These are phyloP conservation scores for Kodamaea sp. DNA, from an alignment of 1,139 yeast species.

Conservation along the genomic window DNA sequence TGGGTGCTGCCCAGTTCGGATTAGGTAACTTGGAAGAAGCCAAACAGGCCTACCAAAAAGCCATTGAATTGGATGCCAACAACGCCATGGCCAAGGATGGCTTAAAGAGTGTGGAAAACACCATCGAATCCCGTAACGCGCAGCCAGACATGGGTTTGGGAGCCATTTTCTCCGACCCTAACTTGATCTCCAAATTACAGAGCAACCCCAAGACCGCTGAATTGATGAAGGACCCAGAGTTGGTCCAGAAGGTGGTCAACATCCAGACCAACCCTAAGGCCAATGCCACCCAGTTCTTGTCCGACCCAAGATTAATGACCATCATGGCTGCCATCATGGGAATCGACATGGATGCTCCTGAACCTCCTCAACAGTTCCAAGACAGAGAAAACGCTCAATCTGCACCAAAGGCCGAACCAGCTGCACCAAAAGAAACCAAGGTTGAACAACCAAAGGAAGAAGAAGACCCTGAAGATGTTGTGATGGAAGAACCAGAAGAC, in stretches of 20 bases:
- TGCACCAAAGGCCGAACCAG: slow-evolving; percentile 16
- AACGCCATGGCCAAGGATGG: slow-evolving; percentile 92
- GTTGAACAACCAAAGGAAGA: slow-evolving; percentile 23
- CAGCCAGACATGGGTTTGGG: slow-evolving; percentile 77
- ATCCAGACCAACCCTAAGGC: slow-evolving; percentile 77
- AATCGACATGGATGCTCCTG: slow-evolving; percentile 63
- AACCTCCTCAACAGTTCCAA: slow-evolving; percentile 27
- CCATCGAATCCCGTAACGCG: slow-evolving; percentile 44
- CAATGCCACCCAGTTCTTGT: slow-evolving; percentile 59
- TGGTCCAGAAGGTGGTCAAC: slow-evolving; percentile 69
- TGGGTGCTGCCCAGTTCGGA: slow-evolving; percentile 91
- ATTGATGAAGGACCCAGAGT: slow-evolving; percentile 81
- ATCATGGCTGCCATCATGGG: slow-evolving; percentile 88
- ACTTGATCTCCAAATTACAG: slow-evolving; percentile 70
- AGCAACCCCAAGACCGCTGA: slow-evolving; percentile 86
- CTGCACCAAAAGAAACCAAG: slow-evolving; percentile 14
- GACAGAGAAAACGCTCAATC: slow-evolving; percentile 16
- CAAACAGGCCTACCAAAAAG: slow-evolving; percentile 70
- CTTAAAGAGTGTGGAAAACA: slow-evolving; percentile 63
- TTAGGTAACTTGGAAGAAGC: slow-evolving; percentile 75
- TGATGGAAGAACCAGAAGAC: slow-evolving; percentile 34
- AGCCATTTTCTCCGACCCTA: slow-evolving; percentile 78
- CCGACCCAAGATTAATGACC: slow-evolving; percentile 87
- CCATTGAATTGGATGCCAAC: slow-evolving; percentile 75
- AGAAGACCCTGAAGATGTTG: slow-evolving; percentile 33